Evolutionary conservation across 2,329 filamentous ascomycete species (phyloP), one percentile per base, ranked within the genome.

Genomic region (Arthroderma uncinatum): DNA sequence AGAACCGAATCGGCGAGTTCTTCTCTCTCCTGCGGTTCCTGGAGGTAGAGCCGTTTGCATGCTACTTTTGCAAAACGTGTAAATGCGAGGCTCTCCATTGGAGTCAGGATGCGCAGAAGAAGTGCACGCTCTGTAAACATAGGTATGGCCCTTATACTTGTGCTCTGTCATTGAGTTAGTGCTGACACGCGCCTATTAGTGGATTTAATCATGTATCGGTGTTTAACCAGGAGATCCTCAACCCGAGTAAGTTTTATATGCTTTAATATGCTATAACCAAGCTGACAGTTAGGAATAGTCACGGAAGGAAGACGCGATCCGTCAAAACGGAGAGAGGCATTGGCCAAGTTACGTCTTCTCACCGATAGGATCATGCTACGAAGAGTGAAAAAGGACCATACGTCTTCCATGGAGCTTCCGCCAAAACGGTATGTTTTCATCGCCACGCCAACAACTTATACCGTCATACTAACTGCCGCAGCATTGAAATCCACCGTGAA

Each of bases 1-100:
- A 98, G 70, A 98, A 97, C 67, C 86, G 92, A 55, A 97, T 97
- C 62, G 92, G 93, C 66, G 92, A 97, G 70, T 94, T 96, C 71
- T 96, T 97, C 73, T 97, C 92, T 0, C 77, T 97, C 21, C 78
- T 98, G 57, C 86, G 93, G 1, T 98, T 98, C 71, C 80, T 98
- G 30, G 87, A 95, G 68, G 79, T 96, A 36, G 80, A 81, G 7
- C 92, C 92, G 0, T 97, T 96, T 70, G 86, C 92, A 6, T 90
- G 89, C 62, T 98, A 98, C 68, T 86, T 96, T 62, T 98, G 93
- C 78, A 93, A 92, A 68, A 79, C 83, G 58, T 98, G 93, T 68
- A 70, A 79, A 3, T 98, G 93, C 70, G 82, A 86, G 53, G 81
- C 82, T 57, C 74, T 95, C 2, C 89, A 96, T 65, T 98, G 93